Conservation (phyloP, 139 green algal genomes). For the Chlorella sorokiniana region DNA sequence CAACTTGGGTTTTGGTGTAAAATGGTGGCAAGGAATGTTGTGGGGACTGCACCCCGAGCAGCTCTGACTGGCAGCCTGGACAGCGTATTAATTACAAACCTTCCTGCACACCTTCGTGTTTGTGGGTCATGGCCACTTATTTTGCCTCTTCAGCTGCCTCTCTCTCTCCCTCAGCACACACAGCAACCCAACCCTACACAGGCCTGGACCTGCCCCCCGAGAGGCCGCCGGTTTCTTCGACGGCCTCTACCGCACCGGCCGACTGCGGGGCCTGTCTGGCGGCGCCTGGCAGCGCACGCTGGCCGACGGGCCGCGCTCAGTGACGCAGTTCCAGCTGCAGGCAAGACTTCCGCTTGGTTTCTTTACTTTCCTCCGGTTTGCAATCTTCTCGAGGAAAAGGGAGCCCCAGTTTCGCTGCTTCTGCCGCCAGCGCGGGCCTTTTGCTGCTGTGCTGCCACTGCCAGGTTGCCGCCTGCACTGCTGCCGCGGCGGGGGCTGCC, state of each 20-base stretch:
- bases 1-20: no score
- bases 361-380: no score
- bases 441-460: no score
- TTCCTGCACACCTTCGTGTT: neutral
- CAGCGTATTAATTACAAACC: neutral
- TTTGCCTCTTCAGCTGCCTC: no score
- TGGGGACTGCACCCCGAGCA: neutral
- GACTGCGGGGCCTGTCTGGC: constrained; percentile 1
- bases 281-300: neutral
- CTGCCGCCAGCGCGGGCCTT: no score
- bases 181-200: no score
- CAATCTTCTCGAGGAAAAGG: no score
- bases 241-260: constrained; percentile 18
- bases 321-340: constrained; percentile 18
- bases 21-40: neutral
- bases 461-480: neutral
- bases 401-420: no score
- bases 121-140: no score
- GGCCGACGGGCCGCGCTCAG: neutral
- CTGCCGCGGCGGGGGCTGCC: no score
- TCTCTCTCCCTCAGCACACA: no score
- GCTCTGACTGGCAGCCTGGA: neutral
- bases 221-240: constrained; percentile 10
- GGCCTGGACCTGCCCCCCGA: neutral
- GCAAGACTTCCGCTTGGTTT: no score